Percentiles rank a stretch among this genome's conserved stretches.
These are phyloP conservation scores for Malus hybrid DNA, from an alignment of 331 rosid genomes.

Conservation along the genomic window DNA sequence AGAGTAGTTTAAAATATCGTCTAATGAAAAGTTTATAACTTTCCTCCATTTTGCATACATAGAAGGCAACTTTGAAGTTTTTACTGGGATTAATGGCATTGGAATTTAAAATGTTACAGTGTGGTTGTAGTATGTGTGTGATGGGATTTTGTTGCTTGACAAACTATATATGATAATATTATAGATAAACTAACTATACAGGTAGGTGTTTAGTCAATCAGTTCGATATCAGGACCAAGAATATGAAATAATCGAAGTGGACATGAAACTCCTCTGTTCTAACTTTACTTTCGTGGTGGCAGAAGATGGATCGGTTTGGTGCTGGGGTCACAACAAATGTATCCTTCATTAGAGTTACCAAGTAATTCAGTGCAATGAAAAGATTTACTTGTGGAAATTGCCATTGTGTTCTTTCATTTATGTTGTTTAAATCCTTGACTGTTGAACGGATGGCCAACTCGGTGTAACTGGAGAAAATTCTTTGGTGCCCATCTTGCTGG, in stretches of 20 bases:
- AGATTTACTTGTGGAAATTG: conserved; percentile 4
- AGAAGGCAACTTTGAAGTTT: not conserved
- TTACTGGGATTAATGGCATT: not conserved
- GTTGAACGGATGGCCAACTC: conserved; percentile 83
- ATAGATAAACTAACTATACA: not conserved
- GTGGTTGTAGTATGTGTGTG: not conserved
- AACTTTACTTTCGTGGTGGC: conserved; percentile 32
- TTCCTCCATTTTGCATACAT: not conserved
- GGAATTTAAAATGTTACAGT: no score
- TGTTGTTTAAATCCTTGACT: conserved; percentile 52
- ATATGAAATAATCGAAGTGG: not conserved
- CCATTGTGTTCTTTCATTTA: not conserved
- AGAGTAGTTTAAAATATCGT: no score
- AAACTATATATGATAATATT: not conserved
- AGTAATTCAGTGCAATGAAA: not conserved
- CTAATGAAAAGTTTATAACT: no score
- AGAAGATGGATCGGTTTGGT: conserved; percentile 93
- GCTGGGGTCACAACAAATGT: conserved; percentile 92
- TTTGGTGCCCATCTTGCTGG: conserved; percentile 47
- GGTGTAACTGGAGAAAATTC: conserved; percentile 53
- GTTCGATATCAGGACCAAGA: not conserved
- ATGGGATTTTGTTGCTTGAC: not conserved
- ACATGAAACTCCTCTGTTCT: not conserved
- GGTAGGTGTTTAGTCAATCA: not conserved
- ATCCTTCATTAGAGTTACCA: conserved; percentile 44